Evolutionary conservation across 805 yeast species (phyloP), one percentile per base, ranked within the genome.

Genomic region (Dipodascus geniculatus): DNA sequence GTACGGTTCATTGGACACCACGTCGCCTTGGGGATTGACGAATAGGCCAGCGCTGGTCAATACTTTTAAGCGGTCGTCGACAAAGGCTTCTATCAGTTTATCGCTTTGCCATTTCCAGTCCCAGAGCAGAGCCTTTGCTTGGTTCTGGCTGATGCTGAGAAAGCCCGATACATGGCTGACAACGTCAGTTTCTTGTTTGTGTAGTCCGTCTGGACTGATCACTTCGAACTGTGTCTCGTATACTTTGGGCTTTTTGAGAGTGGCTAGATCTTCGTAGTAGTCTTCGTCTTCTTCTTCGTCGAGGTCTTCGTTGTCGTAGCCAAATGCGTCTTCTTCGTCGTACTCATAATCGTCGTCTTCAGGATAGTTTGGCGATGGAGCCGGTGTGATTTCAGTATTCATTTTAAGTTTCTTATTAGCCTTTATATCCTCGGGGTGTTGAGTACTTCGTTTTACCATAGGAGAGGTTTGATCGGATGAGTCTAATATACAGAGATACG

Each of bases 41-140:
- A 33, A 42, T 22, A 74, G 50, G 4, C 78, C 76, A 2, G 68
- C 70, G 14, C 62, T 64, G 1, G 55, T 49, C 11, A 68, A 58
- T 4, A 78, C 65, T 2, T 61, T 61, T 11, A 64, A 68, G 42
- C 74, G 69, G 35, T 72, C 69, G 20, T 73, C 77, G 53, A 81
- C 73, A 65, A 75, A 81, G 33, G 69, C 72, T 53, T 83, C 87
- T 56, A 82, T 63, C 51, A 82, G 62, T 53, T 71, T 69, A 54
- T 81, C 83, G 38, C 75, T 75, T 59, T 81, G 81, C 87, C 87
- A 83, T 20, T 73, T 71, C 64, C 69, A 80, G 49, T 70, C 64
- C 35, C 76, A 72, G 50, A 81, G 64, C 42, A 83, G 60, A 2
- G 75, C 64, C 9, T 75, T 63, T 17, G 80, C 70, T 20, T 71